Percentiles rank a stretch among this genome's conserved stretches.
Evolutionary conservation across 1,284 basidiomycete species (phyloP).

Genomic region (Marasmius fiardii): DNA sequence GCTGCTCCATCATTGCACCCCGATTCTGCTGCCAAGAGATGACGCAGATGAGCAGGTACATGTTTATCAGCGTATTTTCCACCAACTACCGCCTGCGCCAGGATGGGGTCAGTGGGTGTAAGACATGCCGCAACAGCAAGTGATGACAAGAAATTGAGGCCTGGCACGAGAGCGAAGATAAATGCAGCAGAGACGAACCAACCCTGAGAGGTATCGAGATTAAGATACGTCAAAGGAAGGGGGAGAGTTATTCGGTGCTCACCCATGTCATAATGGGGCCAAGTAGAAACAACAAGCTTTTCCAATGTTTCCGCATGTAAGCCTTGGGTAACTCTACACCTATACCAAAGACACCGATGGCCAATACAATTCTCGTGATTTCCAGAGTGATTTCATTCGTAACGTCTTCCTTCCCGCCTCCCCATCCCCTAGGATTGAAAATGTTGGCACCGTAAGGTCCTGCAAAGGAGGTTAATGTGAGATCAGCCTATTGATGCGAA

Average conservation of each 20-base stretch:
- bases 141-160: constrained; percentile 81
- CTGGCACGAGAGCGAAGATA: constrained; percentile 87
- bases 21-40: constrained; percentile 86
- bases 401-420: constrained; percentile 44
- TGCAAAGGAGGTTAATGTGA: too few species aligned
- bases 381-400: constrained; percentile 82
- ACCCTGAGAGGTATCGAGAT: constrained; percentile 47
- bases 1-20: constrained; percentile 94
- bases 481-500: constrained; percentile 3
- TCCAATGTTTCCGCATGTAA: constrained; percentile 92
- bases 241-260: constrained; percentile 22
- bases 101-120: constrained; percentile 95
- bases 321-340: constrained; percentile 95
- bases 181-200: constrained; percentile 90
- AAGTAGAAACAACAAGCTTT: constrained; percentile 82
- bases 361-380: constrained; percentile 91
- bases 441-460: constrained; percentile 85
- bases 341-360: constrained; percentile 97
- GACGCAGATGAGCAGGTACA: constrained; percentile 89
- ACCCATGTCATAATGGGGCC: constrained; percentile 91
- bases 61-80: constrained; percentile 99
- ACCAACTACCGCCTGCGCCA: constrained; percentile 88
- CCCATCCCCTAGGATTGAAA: constrained; percentile 88
- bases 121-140: constrained; percentile 92
- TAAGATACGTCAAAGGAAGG: too few species aligned